Evolutionary conservation across 2,329 filamentous ascomycete genomes (phyloP).

Genomic region (Penicillium olsonii): DNA sequence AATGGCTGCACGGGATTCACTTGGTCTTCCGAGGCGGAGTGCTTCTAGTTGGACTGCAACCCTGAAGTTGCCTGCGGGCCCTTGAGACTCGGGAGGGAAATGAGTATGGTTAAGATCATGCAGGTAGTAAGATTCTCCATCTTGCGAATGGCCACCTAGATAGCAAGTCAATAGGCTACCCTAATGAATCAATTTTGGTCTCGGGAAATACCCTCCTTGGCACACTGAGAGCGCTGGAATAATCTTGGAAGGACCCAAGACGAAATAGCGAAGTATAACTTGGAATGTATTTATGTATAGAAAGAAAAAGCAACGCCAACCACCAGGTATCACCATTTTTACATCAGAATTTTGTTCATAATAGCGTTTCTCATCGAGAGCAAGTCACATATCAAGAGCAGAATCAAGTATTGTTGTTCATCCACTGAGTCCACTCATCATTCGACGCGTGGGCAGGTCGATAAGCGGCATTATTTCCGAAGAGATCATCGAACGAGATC

Average conservation of each 20-base stretch:
- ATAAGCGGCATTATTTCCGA: slow-evolving; percentile 36
- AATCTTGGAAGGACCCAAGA: too few species aligned
- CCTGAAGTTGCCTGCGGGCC: too few species aligned
- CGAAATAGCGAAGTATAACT: too few species aligned
- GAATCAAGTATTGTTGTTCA: slow-evolving; percentile 32
- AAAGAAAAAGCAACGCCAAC: slow-evolving; percentile 17
- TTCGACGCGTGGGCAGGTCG: slow-evolving; percentile 28
- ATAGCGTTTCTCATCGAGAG: slow-evolving; percentile 25
- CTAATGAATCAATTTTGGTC: too few species aligned
- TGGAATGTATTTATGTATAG: slow-evolving; percentile 4
- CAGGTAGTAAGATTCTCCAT: neutral
- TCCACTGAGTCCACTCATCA: slow-evolving; percentile 45
- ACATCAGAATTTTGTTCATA: slow-evolving; percentile 18
- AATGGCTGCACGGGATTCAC: neutral
- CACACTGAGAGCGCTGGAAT: too few species aligned
- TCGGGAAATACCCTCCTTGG: too few species aligned
- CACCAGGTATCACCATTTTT: slow-evolving; percentile 22
- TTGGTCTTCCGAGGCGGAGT: neutral
- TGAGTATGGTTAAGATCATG: neutral
- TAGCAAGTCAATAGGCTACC: too few species aligned
- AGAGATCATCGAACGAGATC: slow-evolving; percentile 44
- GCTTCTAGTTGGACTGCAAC: neutral
- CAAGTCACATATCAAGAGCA: slow-evolving; percentile 1
- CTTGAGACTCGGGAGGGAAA: too few species aligned
- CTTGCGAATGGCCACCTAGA: too few species aligned